phyloP scores from a whole-genome alignment of 306 rosid genomes.

The Cicer cuneatum region DNA sequence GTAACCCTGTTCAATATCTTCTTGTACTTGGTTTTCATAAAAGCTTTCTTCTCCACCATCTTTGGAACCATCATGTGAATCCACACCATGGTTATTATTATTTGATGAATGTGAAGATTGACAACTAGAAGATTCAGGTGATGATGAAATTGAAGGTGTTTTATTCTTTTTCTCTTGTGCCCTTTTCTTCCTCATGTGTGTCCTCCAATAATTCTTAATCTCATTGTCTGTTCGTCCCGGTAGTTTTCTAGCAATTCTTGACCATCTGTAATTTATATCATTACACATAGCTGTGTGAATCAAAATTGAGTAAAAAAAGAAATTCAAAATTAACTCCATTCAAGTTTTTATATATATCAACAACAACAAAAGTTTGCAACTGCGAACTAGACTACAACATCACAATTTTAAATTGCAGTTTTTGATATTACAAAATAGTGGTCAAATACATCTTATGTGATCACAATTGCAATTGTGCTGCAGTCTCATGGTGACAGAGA shows the following conservation, averaged over 20 bases:
- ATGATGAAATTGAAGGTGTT: constrained; percentile 35
- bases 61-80: constrained; percentile 52
- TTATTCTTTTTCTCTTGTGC: constrained; percentile 77
- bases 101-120: constrained; percentile 56
- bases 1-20: constrained; percentile 49
- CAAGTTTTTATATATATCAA: background rate
- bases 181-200: constrained; percentile 77
- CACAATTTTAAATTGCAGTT: no score
- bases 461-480: no score
- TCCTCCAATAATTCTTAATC: constrained; percentile 97
- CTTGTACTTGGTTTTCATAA: constrained; percentile 50
- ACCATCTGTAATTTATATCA: constrained; percentile 69
- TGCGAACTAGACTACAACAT: background rate
- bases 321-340: background rate
- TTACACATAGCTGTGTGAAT: background rate
- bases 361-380: background rate
- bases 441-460: no score
- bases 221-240: constrained; percentile 98
- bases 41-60: constrained; percentile 70
- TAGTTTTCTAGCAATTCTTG: constrained; percentile 84
- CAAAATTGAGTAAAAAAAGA: constrained; percentile 17
- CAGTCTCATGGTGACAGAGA: no score
- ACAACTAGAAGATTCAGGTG: constrained; percentile 53
- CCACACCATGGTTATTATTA: constrained; percentile 56
- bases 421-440: no score